A percentile compares a stretch with the other conserved stretches of the same genome.
These are phyloP conservation scores for Aspergillus sp. DNA, from an alignment of 2,329 filamentous ascomycete species.

Conservation along the genomic window DNA sequence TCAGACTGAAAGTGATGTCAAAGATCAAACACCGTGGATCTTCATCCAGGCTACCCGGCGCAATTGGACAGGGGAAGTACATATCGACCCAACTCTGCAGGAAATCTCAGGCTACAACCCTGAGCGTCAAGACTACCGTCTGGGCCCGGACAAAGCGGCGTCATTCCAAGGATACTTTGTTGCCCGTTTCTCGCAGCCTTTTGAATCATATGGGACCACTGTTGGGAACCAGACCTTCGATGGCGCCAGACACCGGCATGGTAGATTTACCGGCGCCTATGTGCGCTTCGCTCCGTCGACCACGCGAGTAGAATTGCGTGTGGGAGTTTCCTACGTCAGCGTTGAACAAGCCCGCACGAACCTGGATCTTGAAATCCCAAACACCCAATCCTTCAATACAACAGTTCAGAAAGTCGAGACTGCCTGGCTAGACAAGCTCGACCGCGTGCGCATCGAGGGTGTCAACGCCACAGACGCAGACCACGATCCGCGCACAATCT, in stretches of 20 bases:
- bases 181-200: conserved; percentile 46
- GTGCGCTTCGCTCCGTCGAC: conserved; percentile 35
- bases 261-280: conserved; percentile 42
- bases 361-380: conserved; percentile 43
- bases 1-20: background rate
- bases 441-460: conserved; percentile 43
- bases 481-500: conserved; percentile 46
- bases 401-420: conserved; percentile 41
- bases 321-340: conserved; percentile 48
- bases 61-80: conserved; percentile 47
- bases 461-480: conserved; percentile 40
- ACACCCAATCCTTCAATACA: conserved; percentile 35
- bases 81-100: conserved; percentile 33
- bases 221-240: conserved; percentile 27
- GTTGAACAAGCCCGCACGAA: conserved; percentile 48
- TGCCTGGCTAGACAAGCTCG: conserved; percentile 47
- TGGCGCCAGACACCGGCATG: conserved; percentile 21
- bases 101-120: conserved; percentile 47
- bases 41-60: conserved; percentile 45
- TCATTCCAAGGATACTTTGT: conserved; percentile 49
- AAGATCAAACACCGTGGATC: conserved; percentile 32
- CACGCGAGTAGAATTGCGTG: conserved; percentile 43
- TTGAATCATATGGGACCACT: conserved; percentile 37
- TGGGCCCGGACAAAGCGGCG: conserved; percentile 43
- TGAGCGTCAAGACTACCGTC: conserved; percentile 46